Percentiles rank a stretch among this genome's conserved stretches.
Conservation (phyloP, 169 alveolate genomes). For the Blepharisma undulans region DNA sequence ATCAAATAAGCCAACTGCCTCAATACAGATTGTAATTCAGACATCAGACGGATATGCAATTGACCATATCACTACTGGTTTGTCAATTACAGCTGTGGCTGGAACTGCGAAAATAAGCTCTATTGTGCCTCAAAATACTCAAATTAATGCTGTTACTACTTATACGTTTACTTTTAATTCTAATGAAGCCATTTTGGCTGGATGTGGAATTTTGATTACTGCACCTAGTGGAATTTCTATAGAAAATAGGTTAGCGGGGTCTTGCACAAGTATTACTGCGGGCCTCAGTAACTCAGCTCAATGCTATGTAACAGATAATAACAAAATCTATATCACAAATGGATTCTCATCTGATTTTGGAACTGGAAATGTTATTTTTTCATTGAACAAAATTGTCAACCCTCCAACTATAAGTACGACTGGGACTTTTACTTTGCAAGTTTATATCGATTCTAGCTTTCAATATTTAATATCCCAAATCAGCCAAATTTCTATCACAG, state of each 20-base stretch:
- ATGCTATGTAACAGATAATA: background rate
- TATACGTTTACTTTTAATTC: background rate
- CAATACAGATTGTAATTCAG: background rate
- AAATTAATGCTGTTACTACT: background rate
- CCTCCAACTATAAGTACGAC: background rate
- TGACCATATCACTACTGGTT: background rate
- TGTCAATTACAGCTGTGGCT: background rate
- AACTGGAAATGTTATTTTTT: background rate
- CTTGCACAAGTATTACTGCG: background rate
- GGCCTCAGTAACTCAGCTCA: background rate
- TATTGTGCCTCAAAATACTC: background rate
- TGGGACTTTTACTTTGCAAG: background rate
- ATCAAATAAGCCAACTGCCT: background rate
- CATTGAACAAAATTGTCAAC: background rate
- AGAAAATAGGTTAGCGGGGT: background rate
- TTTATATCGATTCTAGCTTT: background rate
- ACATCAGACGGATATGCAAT: background rate
- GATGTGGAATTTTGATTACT: background rate
- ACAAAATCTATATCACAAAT: background rate
- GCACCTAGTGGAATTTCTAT: background rate
- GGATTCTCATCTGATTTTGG: background rate
- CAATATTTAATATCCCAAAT: background rate
- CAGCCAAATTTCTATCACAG: background rate
- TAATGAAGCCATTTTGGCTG: background rate
- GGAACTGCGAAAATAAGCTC: background rate